Evolutionary conservation across 2,329 filamentous ascomycete species (phyloP).

Genomic region (Aspergillus sp.): DNA sequence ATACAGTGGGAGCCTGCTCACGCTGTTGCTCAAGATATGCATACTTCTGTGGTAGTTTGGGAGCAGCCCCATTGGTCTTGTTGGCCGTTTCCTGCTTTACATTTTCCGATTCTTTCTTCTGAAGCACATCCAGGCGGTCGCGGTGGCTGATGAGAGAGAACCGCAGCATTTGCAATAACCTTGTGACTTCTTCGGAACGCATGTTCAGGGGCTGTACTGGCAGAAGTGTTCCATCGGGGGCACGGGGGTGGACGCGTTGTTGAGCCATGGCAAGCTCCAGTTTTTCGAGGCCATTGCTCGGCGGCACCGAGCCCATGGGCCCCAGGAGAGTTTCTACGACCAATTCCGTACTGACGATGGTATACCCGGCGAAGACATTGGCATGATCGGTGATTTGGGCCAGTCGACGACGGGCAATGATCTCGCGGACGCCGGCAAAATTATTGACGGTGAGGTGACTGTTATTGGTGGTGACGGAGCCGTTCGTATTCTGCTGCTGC

Average conservation of each 20-base stretch:
- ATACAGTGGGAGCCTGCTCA: conserved; percentile 38
- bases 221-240: conserved; percentile 38
- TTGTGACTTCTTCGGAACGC: conserved; percentile 44
- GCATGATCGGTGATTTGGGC: conserved; percentile 47
- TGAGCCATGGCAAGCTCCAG: conserved; percentile 46
- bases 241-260: conserved; percentile 41
- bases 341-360: conserved; percentile 44
- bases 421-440: conserved; percentile 42
- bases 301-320: conserved; percentile 41
- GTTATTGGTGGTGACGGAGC: conserved; percentile 13
- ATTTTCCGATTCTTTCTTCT: conserved; percentile 38
- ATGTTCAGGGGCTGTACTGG: conserved; percentile 43
- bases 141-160: conserved; percentile 44
- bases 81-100: conserved; percentile 34
- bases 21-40: conserved; percentile 42
- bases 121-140: conserved; percentile 38
- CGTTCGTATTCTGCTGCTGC: conserved; percentile 16
- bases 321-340: conserved; percentile 45
- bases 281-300: conserved; percentile 43
- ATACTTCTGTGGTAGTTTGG: conserved; percentile 38
- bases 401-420: conserved; percentile 42
- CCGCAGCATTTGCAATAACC: conserved; percentile 44
- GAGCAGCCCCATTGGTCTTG: conserved; percentile 28
- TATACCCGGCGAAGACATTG: conserved; percentile 46
- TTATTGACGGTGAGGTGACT: conserved; percentile 37